Evolutionary conservation across 768 basidiomycete genomes (phyloP), one percentile per base, ranked within the genome.

Genomic region (Pilatotrama ljubarskyi): DNA sequence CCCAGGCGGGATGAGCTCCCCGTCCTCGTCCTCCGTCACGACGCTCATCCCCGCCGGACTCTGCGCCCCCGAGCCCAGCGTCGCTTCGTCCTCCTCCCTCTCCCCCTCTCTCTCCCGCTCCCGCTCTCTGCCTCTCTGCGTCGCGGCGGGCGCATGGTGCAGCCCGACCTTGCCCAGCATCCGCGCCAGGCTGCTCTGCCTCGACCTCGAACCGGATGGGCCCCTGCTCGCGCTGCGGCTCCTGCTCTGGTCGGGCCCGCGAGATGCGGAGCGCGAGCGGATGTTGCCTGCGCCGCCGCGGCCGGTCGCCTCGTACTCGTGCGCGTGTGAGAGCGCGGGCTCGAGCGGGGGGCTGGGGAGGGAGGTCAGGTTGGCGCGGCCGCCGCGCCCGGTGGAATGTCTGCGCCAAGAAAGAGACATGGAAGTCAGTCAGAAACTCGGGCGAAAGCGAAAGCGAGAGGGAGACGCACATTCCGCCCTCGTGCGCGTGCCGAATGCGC

Each of bases 311-410:
- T 76, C 79, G 48, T 65, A 75, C 0, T 72, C 74, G 5, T 67
- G 66, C 0, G 50, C 10, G 46, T 58, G 54, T 2, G 52, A 36
- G 22, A 36, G 38, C 15, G 43, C 18, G 25, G 55, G 46, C 13
- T 73, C 73, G 10, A 49, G 52, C 15, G 59, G 52, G 11, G 73
- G 74, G 46, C 56, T 49, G 49, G 59, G 64, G 37, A 64, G 54
- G 18, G 53, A 13, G 5, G 80, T 82, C 20, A 88, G 66, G 62
- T 90, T 90, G 2, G 84, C 88, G 6, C 70, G 62, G n/a, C 88
- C 88, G 36, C 88, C 88, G 50, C 88, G 83, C 44, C 87, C 87
- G 0, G 82, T 84, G 4, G 86, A 88, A 68, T 88, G 86, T 14
- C 84, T 86, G 54, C 14, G 17, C 22, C 3, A 22, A 18, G 42